phyloP scores from a whole-genome alignment of 306 rosid genomes.

The Quercus agrifolia region DNA sequence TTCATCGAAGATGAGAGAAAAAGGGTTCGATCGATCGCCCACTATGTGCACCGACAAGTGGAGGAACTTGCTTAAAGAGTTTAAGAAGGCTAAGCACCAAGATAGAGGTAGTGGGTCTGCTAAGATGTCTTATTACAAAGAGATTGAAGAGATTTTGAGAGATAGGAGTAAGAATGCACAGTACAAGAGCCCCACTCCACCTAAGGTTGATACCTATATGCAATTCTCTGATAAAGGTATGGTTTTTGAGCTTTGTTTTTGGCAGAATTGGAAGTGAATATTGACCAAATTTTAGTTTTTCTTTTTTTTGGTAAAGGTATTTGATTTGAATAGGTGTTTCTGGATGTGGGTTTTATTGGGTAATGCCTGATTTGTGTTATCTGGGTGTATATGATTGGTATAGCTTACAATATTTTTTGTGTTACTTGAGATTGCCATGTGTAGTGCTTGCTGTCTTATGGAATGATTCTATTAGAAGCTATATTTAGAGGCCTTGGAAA shows the following conservation, averaged over 20 bases:
- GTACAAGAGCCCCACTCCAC: conserved; percentile 58
- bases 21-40: conserved; percentile 89
- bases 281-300: neutral
- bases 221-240: conserved; percentile 81
- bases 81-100: conserved; percentile 83
- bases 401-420: neutral
- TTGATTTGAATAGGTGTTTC: neutral
- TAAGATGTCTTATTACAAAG: conserved; percentile 85
- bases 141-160: conserved; percentile 82
- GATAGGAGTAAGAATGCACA: conserved; percentile 61
- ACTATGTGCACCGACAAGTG: conserved; percentile 99
- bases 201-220: conserved; percentile 77
- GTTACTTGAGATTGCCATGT: neutral
- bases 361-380: neutral
- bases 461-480: neutral
- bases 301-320: neutral
- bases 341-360: neutral
- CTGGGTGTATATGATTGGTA: neutral
- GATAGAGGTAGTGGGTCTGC: conserved; percentile 76
- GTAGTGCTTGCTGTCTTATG: neutral
- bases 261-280: neutral
- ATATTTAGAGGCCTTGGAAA: neutral
- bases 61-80: conserved; percentile 92
- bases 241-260: neutral
- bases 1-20: conserved; percentile 78